These are phyloP conservation scores for Petasospora rhodanensis DNA, from an alignment of 1,139 yeast genomes.

Conservation along the genomic window DNA sequence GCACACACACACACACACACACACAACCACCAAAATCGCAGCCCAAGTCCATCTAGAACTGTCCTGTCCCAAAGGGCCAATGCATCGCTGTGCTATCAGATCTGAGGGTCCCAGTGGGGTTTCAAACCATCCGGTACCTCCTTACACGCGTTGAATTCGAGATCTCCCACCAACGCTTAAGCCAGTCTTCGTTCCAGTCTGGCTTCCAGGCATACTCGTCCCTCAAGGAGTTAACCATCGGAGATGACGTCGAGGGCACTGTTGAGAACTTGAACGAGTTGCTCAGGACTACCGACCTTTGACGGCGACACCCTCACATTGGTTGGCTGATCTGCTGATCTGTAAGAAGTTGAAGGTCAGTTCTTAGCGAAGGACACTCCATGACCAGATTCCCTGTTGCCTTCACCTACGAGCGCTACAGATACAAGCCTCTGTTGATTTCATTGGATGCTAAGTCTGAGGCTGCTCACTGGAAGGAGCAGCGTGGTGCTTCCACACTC, in stretches of 20 bases:
- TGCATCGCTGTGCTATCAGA: constrained; percentile 99
- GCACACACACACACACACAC: constrained; percentile 83
- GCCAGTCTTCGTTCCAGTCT: constrained; percentile 94
- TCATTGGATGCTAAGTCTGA: constrained; percentile 91
- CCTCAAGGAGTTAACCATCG: constrained; percentile 86
- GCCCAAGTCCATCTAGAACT: constrained; percentile 74
- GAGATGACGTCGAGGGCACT: constrained; percentile 98
- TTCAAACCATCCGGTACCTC: constrained; percentile 98
- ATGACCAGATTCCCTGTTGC: constrained; percentile 90
- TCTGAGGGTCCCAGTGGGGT: constrained; percentile 99
- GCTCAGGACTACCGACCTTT: constrained; percentile 92
- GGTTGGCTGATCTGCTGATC: constrained; percentile 98
- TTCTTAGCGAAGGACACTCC: constrained; percentile 74
- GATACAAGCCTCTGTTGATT: constrained; percentile 82
- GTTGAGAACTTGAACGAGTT: constrained; percentile 93
- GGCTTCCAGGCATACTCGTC: constrained; percentile 98
- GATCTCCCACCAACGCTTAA: constrained; percentile 97
- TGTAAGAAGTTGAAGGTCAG: constrained; percentile 91
- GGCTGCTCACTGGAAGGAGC: constrained; percentile 96
- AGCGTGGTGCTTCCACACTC: constrained; percentile 91
- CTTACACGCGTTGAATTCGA: constrained; percentile 89
- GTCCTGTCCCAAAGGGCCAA: constrained; percentile 95
- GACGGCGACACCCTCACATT: constrained; percentile 96
- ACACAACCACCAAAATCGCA: constrained; percentile 76
- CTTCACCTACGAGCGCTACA: constrained; percentile 88